Base-by-base conservation (phyloP, 2,329 filamentous ascomycete species). In the Huntiella abstrusa region DNA sequence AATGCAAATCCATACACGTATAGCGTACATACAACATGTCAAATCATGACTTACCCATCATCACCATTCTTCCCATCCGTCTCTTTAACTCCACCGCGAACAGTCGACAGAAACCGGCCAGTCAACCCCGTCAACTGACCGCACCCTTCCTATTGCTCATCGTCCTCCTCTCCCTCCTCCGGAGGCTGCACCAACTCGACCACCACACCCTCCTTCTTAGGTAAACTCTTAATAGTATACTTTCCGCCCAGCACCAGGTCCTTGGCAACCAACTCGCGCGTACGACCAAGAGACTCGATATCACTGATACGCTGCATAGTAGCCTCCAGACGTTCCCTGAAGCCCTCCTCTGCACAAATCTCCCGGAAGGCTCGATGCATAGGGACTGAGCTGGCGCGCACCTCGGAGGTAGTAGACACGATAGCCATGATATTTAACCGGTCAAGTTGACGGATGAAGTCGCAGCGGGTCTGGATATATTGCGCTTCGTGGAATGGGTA, bases 391-490 rank as follows among this genome's bases (percentile, higher is more conserved):
- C 92, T 88, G 1, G 91, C 91, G 41, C 91, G 77, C 5, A 98
- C 91, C 59, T 82, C 80, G 12, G 87, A 85, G 36, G 73, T 71
- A 49, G 79, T 84, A 50, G 92, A 88, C 4, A 50, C 49, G 56
- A 98, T 96, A 52, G 83, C 91, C 63, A 96, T 95, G 49, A 98
- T 75, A 58, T 96, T 96, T 50, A 91, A 74, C 52, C 91, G 83
- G 63, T 98, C 91, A 58, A 96, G 87, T 50, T 77, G 71, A 53
- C 91, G 78, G 55, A 96, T 87, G 59, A 96, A 98, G 61, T 98
- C 91, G 49, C 85, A 80, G 45, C 91, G 73, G 11, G 91, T 96
- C 88, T 95, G 95, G 58, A 95, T 80, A 61, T 95, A 73, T 52
- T 88, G 80, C 0, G 86, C 84, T 53, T 80, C 72, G 58, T 93